Evolutionary conservation across 179 eudicot species (phyloP).

Genomic region (Nepenthes alata): DNA sequence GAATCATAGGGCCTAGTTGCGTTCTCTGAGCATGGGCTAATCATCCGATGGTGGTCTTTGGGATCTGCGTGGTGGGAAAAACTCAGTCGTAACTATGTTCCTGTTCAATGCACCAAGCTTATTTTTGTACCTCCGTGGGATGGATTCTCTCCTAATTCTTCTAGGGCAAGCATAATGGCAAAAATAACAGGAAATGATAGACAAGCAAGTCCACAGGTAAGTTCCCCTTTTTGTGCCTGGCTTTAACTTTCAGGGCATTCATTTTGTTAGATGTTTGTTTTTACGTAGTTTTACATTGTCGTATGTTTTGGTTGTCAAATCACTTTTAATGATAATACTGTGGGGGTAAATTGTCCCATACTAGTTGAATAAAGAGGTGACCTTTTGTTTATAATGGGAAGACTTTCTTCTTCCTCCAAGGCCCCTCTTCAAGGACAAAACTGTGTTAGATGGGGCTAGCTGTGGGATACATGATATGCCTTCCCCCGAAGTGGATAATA

Average conservation of each 20-base stretch:
- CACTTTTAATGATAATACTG: too few species aligned
- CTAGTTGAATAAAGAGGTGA: too few species aligned
- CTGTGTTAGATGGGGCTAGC: too few species aligned
- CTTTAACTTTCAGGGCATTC: not conserved
- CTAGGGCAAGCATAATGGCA: conserved; percentile 86
- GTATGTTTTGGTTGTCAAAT: too few species aligned
- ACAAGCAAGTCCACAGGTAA: conserved; percentile 50
- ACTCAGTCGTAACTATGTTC: conserved; percentile 66
- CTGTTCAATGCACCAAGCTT: conserved; percentile 86
- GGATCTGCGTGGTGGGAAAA: conserved; percentile 97
- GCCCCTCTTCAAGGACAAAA: too few species aligned
- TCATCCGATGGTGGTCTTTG: conserved; percentile 97
- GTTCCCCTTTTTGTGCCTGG: not conserved
- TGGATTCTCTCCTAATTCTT: conserved; percentile 85
- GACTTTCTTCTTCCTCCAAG: too few species aligned
- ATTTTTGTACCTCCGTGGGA: conserved; percentile 97
- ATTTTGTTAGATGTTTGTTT: too few species aligned
- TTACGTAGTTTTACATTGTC: too few species aligned
- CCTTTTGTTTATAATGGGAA: too few species aligned
- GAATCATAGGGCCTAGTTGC: conserved; percentile 73
- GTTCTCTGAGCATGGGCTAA: conserved; percentile 85
- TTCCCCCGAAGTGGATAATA: too few species aligned
- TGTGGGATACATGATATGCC: too few species aligned
- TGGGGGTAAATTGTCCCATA: too few species aligned
- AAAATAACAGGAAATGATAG: conserved; percentile 36